These are phyloP conservation scores for Lodderomyces oxycetoniae DNA, from an alignment of 1,139 yeast species.

Conservation along the genomic window DNA sequence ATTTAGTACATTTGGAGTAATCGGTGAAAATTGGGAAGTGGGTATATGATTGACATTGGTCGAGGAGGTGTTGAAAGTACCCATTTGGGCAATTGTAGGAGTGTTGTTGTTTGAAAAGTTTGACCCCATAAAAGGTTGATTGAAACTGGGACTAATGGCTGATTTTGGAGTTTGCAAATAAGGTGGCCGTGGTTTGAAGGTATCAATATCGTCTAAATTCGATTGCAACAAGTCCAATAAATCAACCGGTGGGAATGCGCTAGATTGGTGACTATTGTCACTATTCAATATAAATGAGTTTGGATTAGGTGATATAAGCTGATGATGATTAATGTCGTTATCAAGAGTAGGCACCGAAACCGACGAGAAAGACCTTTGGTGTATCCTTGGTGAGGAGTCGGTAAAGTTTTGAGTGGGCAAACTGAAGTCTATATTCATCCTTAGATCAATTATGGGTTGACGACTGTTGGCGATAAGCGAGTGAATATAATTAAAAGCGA, in stretches of 20 bases:
- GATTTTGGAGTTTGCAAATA: conserved; percentile 11
- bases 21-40: conserved; percentile 9
- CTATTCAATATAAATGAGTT: conserved; percentile 2
- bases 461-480: no score
- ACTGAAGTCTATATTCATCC: conserved; percentile 2
- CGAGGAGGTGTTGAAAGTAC: conserved; percentile 4
- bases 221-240: conserved; percentile 6
- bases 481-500: no score
- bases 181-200: conserved; percentile 2
- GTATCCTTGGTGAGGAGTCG: conserved; percentile 7
- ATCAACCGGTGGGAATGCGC: conserved; percentile 7
- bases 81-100: conserved; percentile 7
- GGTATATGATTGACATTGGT: conserved; percentile 1
- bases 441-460: no score
- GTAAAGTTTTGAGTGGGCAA: conserved; percentile 4
- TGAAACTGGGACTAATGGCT: conserved; percentile 9
- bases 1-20: conserved; percentile 8
- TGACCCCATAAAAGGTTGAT: conserved; percentile 6
- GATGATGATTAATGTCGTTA: conserved; percentile 2
- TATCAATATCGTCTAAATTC: neutral
- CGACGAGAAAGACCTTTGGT: conserved; percentile 4
- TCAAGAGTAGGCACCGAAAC: conserved; percentile 1
- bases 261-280: neutral
- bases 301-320: conserved; percentile 5
- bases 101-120: conserved; percentile 9